phyloP scores from a whole-genome alignment of 1,139 yeast genomes.

The Nakaseomyces delphensis region DNA sequence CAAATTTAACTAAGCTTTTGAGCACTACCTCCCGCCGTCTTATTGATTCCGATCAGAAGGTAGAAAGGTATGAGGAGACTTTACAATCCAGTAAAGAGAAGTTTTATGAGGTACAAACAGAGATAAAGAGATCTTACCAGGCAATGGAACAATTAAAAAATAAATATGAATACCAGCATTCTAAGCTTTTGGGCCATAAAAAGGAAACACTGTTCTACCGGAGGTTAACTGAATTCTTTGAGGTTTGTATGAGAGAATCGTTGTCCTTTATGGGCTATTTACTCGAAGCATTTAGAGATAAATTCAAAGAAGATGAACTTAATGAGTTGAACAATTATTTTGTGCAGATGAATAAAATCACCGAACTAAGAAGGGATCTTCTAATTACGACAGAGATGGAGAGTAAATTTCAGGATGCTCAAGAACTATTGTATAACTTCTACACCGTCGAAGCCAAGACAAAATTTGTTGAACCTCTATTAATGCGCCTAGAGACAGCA shows the following conservation, averaged over 20 bases:
- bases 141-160: constrained; percentile 2
- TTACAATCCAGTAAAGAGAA: constrained; percentile 15
- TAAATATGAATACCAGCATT: constrained; percentile 9
- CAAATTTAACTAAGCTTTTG: background rate
- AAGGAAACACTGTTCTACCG: background rate
- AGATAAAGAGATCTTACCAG: constrained; percentile 4
- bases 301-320: background rate
- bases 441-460: constrained; percentile 2
- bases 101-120: constrained; percentile 9
- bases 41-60: constrained; percentile 9
- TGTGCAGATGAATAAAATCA: constrained; percentile 1
- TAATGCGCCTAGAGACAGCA: background rate
- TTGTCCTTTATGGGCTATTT: constrained; percentile 4
- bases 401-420: background rate
- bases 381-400: background rate
- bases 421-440: constrained; percentile 2
- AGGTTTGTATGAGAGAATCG: constrained; percentile 1
- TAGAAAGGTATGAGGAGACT: constrained; percentile 11
- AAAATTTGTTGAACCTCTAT: constrained; percentile 3
- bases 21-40: background rate
- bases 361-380: background rate
- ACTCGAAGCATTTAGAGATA: constrained; percentile 2
- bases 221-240: constrained; percentile 1
- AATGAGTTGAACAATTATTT: background rate
- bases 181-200: constrained; percentile 1